phyloP scores from a whole-genome alignment of 768 basidiomycete species.

The Russula olivacea region DNA sequence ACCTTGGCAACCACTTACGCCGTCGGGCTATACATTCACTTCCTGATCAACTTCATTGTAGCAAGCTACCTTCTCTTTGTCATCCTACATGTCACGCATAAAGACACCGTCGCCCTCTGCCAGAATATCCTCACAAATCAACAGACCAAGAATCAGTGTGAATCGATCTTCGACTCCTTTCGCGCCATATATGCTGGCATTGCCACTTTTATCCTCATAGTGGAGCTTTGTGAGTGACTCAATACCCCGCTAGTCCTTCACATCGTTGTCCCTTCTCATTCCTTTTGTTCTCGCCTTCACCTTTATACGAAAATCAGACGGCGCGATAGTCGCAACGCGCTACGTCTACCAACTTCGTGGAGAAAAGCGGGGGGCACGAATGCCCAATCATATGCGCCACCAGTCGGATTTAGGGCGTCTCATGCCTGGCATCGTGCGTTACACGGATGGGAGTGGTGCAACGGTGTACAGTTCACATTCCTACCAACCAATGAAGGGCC shows the following conservation, averaged over 20 bases:
- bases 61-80: conserved; percentile 48
- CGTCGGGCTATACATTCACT: conserved; percentile 52
- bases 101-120: conserved; percentile 42
- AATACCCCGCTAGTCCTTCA: neutral
- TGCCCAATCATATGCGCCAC: neutral
- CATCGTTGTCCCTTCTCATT: neutral
- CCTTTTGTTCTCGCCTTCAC: neutral
- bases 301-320: conserved; percentile 10
- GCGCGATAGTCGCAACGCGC: conserved; percentile 26
- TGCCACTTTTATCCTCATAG: conserved; percentile 40
- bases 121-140: conserved; percentile 39
- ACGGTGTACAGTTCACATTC: conserved; percentile 18
- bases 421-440: conserved; percentile 20
- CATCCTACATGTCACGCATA: conserved; percentile 42
- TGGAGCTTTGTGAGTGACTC: conserved; percentile 52
- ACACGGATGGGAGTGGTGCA: conserved; percentile 13
- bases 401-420: conserved; percentile 1
- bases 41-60: conserved; percentile 48
- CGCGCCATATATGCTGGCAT: conserved; percentile 44
- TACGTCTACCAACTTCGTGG: conserved; percentile 23
- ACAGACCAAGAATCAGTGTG: conserved; percentile 42
- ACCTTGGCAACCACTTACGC: conserved; percentile 51
- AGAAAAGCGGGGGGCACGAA: conserved; percentile 24
- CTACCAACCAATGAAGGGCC: neutral
- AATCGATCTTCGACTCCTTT: conserved; percentile 37